These are phyloP conservation scores for Candida montana DNA, from an alignment of 805 yeast genomes.

Conservation along the genomic window DNA sequence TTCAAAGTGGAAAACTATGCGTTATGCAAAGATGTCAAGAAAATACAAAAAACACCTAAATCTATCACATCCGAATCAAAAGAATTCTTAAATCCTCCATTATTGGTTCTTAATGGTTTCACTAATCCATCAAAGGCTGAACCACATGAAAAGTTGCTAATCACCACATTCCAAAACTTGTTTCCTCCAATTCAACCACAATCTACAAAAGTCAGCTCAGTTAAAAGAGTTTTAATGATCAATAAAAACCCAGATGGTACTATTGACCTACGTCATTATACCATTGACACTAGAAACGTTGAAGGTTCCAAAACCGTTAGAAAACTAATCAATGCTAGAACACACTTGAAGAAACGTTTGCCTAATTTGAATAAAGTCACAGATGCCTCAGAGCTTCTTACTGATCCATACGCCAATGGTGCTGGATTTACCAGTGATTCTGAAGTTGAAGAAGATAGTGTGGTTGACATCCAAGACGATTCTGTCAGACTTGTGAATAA, in stretches of 20 bases:
- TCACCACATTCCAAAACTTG: constrained; percentile 91
- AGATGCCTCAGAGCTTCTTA: constrained; percentile 78
- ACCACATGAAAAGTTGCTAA: constrained; percentile 71
- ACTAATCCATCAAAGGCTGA: constrained; percentile 55
- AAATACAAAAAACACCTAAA: constrained; percentile 70
- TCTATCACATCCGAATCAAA: constrained; percentile 57
- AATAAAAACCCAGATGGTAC: constrained; percentile 65
- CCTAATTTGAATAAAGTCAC: constrained; percentile 41
- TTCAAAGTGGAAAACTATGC: constrained; percentile 76
- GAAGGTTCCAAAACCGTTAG: constrained; percentile 39
- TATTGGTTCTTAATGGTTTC: constrained; percentile 91
- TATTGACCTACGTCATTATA: constrained; percentile 84
- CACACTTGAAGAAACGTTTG: constrained; percentile 18
- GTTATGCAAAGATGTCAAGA: constrained; percentile 72
- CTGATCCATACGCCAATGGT: constrained; percentile 78
- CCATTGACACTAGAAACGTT: constrained; percentile 79
- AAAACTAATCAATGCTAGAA: constrained; percentile 22
- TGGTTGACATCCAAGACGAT: constrained; percentile 52
- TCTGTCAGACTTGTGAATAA: constrained; percentile 17
- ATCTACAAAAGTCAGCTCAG: constrained; percentile 62
- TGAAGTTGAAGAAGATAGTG: constrained; percentile 88
- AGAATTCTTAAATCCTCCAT: constrained; percentile 75
- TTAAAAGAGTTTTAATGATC: constrained; percentile 80
- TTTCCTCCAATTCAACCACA: constrained; percentile 94
- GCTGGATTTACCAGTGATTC: constrained; percentile 78